Evolutionary conservation across 1,284 basidiomycete genomes (phyloP).

Genomic region (Apiotrichum sp.): DNA sequence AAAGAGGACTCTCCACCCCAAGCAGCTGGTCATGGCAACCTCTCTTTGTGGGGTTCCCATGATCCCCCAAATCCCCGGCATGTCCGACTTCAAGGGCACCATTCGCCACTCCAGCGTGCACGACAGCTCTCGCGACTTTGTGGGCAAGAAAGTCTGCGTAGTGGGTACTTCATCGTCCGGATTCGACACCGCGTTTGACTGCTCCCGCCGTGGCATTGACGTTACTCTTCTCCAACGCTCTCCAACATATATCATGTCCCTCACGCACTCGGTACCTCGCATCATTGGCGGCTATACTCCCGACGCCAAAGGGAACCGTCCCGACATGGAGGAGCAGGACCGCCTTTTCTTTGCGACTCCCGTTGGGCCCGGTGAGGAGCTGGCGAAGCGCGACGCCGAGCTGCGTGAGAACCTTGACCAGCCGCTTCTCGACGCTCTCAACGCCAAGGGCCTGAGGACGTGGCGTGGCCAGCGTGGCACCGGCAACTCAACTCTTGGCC

Average conservation of each 20-base stretch:
- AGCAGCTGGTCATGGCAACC: conserved; percentile 34
- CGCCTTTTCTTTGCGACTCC: conserved; percentile 50
- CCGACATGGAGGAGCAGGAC: conserved; percentile 49
- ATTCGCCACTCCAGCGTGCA: conserved; percentile 56
- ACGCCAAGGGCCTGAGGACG: conserved; percentile 52
- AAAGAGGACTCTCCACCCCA: conserved; percentile 51
- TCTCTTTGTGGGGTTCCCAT: conserved; percentile 23
- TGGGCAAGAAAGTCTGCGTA: conserved; percentile 57
- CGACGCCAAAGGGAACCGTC: conserved; percentile 42
- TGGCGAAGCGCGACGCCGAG: conserved; percentile 20
- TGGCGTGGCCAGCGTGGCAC: conserved; percentile 28
- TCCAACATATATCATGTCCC: conserved; percentile 57
- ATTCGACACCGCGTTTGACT: conserved; percentile 49
- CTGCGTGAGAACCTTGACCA: conserved; percentile 25
- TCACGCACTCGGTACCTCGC: conserved; percentile 49
- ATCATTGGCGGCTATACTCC: conserved; percentile 43
- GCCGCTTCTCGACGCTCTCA: conserved; percentile 53
- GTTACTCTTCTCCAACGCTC: conserved; percentile 60
- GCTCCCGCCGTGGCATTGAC: conserved; percentile 51
- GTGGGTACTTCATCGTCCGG: conserved; percentile 60
- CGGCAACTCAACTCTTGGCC: conserved; percentile 20
- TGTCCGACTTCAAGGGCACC: conserved; percentile 50
- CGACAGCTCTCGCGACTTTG: conserved; percentile 50
- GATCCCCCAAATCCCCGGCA: conserved; percentile 20
- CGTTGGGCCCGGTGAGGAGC: conserved; percentile 23